Evolutionary conservation across 495 filamentous ascomycete species (phyloP).

Genomic region (Glarea lozoyensis): DNA sequence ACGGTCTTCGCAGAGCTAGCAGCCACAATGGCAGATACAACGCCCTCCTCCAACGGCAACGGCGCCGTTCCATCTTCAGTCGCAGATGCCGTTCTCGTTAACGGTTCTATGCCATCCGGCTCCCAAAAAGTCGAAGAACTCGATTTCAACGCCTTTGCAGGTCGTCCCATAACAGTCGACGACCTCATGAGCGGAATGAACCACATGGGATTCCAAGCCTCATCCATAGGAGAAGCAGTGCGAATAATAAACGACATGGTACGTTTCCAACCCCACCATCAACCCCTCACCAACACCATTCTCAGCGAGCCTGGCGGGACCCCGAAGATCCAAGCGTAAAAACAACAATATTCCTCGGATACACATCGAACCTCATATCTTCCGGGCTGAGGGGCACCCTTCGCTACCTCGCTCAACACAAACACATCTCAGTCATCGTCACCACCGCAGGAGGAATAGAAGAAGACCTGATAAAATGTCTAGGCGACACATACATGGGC

Average conservation of each 20-base stretch:
- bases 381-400: constrained; percentile 87
- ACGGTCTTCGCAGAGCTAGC: too few relatives aligned
- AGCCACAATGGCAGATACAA: too few relatives aligned
- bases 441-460: constrained; percentile 96
- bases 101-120: constrained; percentile 66
- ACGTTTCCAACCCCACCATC: constrained; percentile 19
- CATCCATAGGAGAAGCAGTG: constrained; percentile 72
- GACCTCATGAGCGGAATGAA: constrained; percentile 78
- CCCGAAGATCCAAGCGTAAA: constrained; percentile 59
- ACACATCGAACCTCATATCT: constrained; percentile 93
- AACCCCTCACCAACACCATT: neutral
- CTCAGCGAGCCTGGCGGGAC: constrained; percentile 64
- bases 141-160: constrained; percentile 76
- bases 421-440: constrained; percentile 84
- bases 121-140: constrained; percentile 71
- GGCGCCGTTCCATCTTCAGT: constrained; percentile 53
- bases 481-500: constrained; percentile 86
- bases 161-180: constrained; percentile 68
- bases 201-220: constrained; percentile 88
- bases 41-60: too few relatives aligned
- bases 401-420: constrained; percentile 85
- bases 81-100: constrained; percentile 78
- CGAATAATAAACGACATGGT: constrained; percentile 95
- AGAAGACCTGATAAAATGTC: constrained; percentile 97
- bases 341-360: constrained; percentile 93